phyloP scores from a whole-genome alignment of 208 protist species.

The Leptomonas seymouri region DNA sequence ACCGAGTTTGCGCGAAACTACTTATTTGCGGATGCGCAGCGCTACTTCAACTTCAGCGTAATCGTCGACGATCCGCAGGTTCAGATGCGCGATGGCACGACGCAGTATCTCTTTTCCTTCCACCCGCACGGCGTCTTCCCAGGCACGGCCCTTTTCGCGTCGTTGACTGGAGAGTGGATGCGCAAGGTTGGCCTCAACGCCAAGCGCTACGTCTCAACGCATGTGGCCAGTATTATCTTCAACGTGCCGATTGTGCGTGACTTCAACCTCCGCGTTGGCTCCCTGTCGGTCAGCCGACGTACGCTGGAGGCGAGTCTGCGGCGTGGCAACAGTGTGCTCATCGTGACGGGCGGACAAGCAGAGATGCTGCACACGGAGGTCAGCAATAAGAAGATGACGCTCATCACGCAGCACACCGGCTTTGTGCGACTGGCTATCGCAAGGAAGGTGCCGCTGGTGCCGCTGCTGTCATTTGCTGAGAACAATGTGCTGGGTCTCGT shows the following conservation, averaged over 20 bases:
- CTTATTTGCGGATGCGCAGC: constrained; percentile 57
- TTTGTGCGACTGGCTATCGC: constrained; percentile 78
- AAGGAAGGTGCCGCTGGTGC: constrained; percentile 74
- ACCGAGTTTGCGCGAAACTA: constrained; percentile 57
- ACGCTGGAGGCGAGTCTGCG: constrained; percentile 56
- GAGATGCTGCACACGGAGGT: constrained; percentile 78
- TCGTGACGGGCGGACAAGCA: constrained; percentile 88
- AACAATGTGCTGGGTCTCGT: constrained; percentile 75
- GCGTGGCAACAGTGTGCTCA: constrained; percentile 69
- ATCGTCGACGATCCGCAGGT: constrained; percentile 63
- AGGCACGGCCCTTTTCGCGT: constrained; percentile 63
- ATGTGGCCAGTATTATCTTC: constrained; percentile 80
- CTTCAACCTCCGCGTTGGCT: constrained; percentile 70
- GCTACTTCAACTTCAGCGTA: constrained; percentile 78
- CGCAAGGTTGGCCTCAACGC: constrained; percentile 57
- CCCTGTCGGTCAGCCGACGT: constrained; percentile 57
- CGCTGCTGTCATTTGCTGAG: constrained; percentile 84
- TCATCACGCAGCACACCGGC: constrained; percentile 81
- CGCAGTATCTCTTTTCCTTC: constrained; percentile 81
- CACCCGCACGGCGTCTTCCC: constrained; percentile 88
- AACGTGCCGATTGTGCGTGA: constrained; percentile 74
- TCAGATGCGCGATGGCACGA: constrained; percentile 47
- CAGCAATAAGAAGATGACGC: constrained; percentile 48
- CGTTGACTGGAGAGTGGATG: constrained; percentile 62
- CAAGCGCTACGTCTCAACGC: constrained; percentile 50